A percentile compares a stretch with the other conserved stretches of the same genome.
Conservation (phyloP, 2,329 filamentous ascomycete species). For the Tolypocladium nubicola region DNA sequence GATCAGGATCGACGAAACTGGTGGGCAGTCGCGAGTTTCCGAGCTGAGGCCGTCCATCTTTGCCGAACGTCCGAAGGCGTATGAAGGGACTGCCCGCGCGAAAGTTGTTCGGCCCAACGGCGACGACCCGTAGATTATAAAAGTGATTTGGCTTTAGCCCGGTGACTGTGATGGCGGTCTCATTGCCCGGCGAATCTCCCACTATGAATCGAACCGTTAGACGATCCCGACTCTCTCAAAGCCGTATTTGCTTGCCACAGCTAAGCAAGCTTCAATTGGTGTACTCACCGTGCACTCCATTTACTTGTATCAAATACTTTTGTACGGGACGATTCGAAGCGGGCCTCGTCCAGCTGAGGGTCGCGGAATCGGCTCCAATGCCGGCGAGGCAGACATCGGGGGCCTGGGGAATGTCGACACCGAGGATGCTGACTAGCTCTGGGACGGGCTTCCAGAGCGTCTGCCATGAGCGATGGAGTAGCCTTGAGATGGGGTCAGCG, state of each 20-base stretch:
- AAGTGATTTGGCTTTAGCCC: constrained; percentile 78
- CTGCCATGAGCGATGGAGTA: constrained; percentile 75
- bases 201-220: constrained; percentile 35
- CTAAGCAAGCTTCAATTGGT: background rate
- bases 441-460: constrained; percentile 86
- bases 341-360: constrained; percentile 81
- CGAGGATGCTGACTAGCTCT: constrained; percentile 80
- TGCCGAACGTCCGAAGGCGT: constrained; percentile 66
- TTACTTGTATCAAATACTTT: constrained; percentile 87
- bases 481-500: constrained; percentile 37
- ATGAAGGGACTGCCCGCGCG: constrained; percentile 81
- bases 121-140: constrained; percentile 88
- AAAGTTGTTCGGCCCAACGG: constrained; percentile 85
- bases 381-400: constrained; percentile 85
- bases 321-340: constrained; percentile 56
- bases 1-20: constrained; percentile 44
- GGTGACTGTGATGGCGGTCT: constrained; percentile 68
- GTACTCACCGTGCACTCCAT: constrained; percentile 73
- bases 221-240: background rate
- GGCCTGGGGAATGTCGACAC: constrained; percentile 83
- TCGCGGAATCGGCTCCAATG: constrained; percentile 77
- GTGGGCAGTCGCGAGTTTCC: constrained; percentile 46
- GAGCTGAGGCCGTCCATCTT: constrained; percentile 51
- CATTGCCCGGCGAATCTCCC: constrained; percentile 58
- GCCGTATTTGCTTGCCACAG: background rate